Percentiles rank a stretch among this genome's conserved stretches.
These are phyloP conservation scores for Daedaleopsis sinensis DNA, from an alignment of 768 basidiomycete species.

Conservation along the genomic window DNA sequence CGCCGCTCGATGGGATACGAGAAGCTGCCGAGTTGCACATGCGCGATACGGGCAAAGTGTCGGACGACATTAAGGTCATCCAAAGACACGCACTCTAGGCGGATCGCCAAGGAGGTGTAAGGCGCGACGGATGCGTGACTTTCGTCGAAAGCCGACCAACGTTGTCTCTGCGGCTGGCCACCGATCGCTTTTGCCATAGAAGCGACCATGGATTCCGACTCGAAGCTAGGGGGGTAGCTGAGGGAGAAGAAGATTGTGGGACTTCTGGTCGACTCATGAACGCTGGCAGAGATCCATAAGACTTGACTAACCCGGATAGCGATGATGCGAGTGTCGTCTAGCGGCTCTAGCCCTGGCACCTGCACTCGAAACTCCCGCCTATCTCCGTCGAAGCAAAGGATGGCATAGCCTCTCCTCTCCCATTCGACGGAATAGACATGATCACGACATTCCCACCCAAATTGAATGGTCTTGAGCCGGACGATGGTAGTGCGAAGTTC, in stretches of 20 bases:
- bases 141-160: constrained; percentile 40
- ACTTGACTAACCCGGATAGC: constrained; percentile 51
- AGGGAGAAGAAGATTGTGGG: constrained; percentile 46
- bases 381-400: constrained; percentile 42
- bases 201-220: constrained; percentile 19
- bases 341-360: constrained; percentile 26
- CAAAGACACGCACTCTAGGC: constrained; percentile 46
- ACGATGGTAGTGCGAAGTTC: constrained; percentile 36
- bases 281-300: constrained; percentile 38
- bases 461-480: constrained; percentile 47
- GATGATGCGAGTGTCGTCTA: constrained; percentile 34
- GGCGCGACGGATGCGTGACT: constrained; percentile 49
- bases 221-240: constrained; percentile 44
- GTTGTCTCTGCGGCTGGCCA: constrained; percentile 30
- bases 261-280: constrained; percentile 26
- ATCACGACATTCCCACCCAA: constrained; percentile 67
- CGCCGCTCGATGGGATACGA: constrained; percentile 45
- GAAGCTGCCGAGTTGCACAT: constrained; percentile 33
- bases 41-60: constrained; percentile 40
- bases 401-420: constrained; percentile 41
- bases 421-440: constrained; percentile 60
- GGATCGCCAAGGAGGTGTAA: constrained; percentile 54
- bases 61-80: constrained; percentile 43
- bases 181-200: neutral
- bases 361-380: constrained; percentile 50